Percentiles rank a stretch among this genome's conserved stretches.
Evolutionary conservation across 2,329 filamentous ascomycete genomes (phyloP).

Genomic region (Phialocephala subalpina): DNA sequence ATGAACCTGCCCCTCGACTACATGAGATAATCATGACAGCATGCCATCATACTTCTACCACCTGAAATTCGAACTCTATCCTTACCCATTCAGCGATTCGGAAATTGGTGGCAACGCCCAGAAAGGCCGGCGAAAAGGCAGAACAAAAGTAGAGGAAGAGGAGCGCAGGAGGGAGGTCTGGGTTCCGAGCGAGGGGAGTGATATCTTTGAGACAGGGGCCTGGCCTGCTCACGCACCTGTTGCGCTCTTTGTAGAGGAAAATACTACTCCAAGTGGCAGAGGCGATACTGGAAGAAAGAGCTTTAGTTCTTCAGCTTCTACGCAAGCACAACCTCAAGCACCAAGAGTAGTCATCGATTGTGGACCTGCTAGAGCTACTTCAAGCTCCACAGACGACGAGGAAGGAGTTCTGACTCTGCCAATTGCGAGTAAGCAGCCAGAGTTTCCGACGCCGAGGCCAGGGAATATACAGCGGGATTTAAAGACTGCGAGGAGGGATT

Average conservation of each 20-base stretch:
- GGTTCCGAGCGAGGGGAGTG: slow-evolving; percentile 56
- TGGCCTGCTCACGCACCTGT: slow-evolving; percentile 37
- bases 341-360: slow-evolving; percentile 41
- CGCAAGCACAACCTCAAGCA: background rate
- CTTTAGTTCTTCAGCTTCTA: background rate
- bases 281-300: background rate
- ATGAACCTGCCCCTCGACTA: background rate
- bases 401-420: slow-evolving; percentile 8
- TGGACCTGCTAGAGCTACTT: slow-evolving; percentile 39
- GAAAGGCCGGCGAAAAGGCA: background rate
- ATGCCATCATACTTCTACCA: slow-evolving; percentile 65
- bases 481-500: slow-evolving; percentile 67
- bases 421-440: slow-evolving; percentile 1
- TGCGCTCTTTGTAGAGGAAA: background rate
- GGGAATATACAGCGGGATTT: slow-evolving; percentile 35
- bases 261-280: background rate
- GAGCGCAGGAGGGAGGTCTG: slow-evolving; percentile 49
- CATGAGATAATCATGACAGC: slow-evolving; percentile 14
- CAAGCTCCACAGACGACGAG: slow-evolving; percentile 32
- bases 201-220: slow-evolving; percentile 48
- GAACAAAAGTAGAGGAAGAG: slow-evolving; percentile 17
- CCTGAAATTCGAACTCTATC: slow-evolving; percentile 71
- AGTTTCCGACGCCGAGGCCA: slow-evolving; percentile 31
- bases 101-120: slow-evolving; percentile 5
- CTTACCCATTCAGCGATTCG: slow-evolving; percentile 39